Percentiles rank a stretch among this genome's conserved stretches.
Conservation (phyloP, 1,284 basidiomycete species). For the Bjerkandera adusta region DNA sequence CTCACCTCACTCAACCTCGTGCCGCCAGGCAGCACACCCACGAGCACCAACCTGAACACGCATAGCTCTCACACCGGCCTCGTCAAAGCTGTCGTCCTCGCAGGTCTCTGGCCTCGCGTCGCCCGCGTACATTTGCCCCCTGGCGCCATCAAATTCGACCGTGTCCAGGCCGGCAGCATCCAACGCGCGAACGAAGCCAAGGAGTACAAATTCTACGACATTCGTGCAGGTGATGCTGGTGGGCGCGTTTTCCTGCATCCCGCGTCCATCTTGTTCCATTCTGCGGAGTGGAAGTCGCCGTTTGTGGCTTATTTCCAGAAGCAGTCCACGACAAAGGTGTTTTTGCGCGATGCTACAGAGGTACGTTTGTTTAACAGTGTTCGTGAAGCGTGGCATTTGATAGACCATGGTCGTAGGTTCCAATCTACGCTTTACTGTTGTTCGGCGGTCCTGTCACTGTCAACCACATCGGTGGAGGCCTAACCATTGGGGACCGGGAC, state of each 20-base stretch:
- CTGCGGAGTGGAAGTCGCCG: slow-evolving; percentile 71
- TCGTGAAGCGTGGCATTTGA: too few relatives aligned
- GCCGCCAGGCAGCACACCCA: slow-evolving; percentile 40
- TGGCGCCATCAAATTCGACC: slow-evolving; percentile 78
- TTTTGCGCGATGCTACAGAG: slow-evolving; percentile 87
- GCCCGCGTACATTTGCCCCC: slow-evolving; percentile 75
- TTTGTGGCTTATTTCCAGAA: slow-evolving; percentile 86
- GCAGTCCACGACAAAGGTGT: slow-evolving; percentile 83
- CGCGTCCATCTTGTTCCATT: slow-evolving; percentile 78
- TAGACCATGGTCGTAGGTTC: too few relatives aligned
- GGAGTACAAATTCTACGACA: slow-evolving; percentile 80
- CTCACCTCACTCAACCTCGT: slow-evolving; percentile 78
- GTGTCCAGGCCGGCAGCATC: slow-evolving; percentile 76
- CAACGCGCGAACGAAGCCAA: slow-evolving; percentile 81
- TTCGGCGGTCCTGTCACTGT: slow-evolving; percentile 83
- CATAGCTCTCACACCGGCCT: slow-evolving; percentile 69
- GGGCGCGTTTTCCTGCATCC: slow-evolving; percentile 83
- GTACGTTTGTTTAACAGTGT: slow-evolving; percentile 39
- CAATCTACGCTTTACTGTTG: slow-evolving; percentile 80
- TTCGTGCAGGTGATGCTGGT: slow-evolving; percentile 24
- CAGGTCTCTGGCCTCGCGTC: slow-evolving; percentile 81
- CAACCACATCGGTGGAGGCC: slow-evolving; percentile 75
- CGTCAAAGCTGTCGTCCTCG: slow-evolving; percentile 79
- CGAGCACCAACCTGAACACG: slow-evolving; percentile 48
- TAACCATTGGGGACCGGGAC: slow-evolving; percentile 60